These are phyloP conservation scores for Eucalyptus cloeziana DNA, from an alignment of 345 rosid genomes.

Conservation along the genomic window DNA sequence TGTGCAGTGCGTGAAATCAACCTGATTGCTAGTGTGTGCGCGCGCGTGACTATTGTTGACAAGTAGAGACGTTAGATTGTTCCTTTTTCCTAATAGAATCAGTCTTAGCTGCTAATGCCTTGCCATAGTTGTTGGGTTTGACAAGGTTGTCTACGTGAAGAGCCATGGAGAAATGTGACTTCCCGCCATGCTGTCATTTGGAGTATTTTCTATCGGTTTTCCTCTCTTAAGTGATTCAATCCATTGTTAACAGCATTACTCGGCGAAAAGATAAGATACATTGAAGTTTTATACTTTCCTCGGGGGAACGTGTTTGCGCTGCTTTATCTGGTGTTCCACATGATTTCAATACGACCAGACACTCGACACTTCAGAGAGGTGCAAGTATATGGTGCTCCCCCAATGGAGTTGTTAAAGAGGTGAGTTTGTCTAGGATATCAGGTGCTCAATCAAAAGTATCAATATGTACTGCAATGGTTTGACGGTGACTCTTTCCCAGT, in stretches of 20 bases:
- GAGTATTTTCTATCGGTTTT: not conserved
- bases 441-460: no score
- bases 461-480: not conserved
- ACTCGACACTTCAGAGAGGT: not conserved
- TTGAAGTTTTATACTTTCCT: not conserved
- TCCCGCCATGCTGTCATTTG: not conserved
- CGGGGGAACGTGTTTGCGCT: not conserved
- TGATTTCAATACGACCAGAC: not conserved
- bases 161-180: not conserved
- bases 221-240: not conserved
- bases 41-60: not conserved
- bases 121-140: not conserved
- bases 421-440: not conserved
- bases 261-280: not conserved
- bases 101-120: not conserved
- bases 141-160: not conserved
- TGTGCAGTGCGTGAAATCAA: not conserved
- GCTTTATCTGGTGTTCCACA: not conserved
- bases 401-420: not conserved
- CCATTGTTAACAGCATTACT: not conserved
- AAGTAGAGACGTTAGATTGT: not conserved
- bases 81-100: not conserved
- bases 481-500: not conserved
- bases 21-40: not conserved
- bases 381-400: rapidly evolving